phyloP scores from a whole-genome alignment of 2,329 filamentous ascomycete species.

The Huntiella decipiens region DNA sequence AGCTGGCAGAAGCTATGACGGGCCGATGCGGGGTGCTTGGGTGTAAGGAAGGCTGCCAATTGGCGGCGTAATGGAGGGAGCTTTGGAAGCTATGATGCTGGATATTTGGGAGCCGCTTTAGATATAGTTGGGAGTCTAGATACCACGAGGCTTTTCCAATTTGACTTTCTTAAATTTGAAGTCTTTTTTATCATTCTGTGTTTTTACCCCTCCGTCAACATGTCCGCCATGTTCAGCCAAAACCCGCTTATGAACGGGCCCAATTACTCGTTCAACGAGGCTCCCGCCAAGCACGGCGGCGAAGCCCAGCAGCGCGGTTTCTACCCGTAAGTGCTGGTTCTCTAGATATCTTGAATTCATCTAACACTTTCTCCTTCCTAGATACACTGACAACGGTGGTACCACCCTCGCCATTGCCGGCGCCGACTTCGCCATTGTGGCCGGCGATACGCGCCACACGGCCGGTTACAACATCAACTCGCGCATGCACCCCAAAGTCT shows the following conservation, averaged over 20 bases:
- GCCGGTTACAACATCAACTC: constrained; percentile 99
- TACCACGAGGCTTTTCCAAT: background rate
- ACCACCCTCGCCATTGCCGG: constrained; percentile 91
- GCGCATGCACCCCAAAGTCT: constrained; percentile 85
- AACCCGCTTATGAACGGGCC: constrained; percentile 50
- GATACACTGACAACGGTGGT: constrained; percentile 95
- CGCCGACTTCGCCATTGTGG: constrained; percentile 85
- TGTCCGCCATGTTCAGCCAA: constrained; percentile 51
- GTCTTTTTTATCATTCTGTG: too few relatives aligned
- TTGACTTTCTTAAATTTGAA: background rate
- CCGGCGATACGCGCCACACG: constrained; percentile 89
- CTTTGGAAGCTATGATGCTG: constrained; percentile 1
- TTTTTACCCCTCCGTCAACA: constrained; percentile 18
- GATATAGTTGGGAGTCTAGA: background rate
- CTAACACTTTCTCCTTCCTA: constrained; percentile 19
- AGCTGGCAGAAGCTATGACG: background rate
- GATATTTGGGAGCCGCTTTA: background rate
- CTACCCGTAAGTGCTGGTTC: constrained; percentile 52
- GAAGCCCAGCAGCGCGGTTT: constrained; percentile 60
- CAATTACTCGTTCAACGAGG: constrained; percentile 49
- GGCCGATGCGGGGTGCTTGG: too few relatives aligned
- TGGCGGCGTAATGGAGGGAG: constrained; percentile 10
- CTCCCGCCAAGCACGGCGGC: constrained; percentile 30
- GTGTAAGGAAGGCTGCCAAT: constrained; percentile 31
- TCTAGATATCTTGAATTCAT: background rate